Evolutionary conservation across 225 moss, liverwort and hornwort species (phyloP).

Genomic region (Polytrichum formosum): DNA sequence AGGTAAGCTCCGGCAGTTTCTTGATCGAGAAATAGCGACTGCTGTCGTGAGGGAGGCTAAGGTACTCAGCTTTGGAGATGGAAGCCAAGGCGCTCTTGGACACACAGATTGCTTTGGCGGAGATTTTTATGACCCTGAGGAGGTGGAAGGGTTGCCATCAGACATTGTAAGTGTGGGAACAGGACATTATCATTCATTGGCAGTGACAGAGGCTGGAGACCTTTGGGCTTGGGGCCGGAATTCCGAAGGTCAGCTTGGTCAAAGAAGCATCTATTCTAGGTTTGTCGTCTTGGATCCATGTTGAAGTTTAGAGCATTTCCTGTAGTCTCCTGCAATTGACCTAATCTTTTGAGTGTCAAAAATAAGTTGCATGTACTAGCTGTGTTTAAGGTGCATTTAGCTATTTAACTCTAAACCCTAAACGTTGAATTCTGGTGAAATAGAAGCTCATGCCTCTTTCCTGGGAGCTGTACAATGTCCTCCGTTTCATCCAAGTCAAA

Average conservation of each 20-base stretch:
- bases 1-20: conserved; percentile 5
- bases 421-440: too few relatives aligned
- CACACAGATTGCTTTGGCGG: conserved; percentile 53
- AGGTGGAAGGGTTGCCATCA: conserved; percentile 53
- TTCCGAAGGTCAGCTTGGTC: conserved; percentile 77
- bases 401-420: too few relatives aligned
- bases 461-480: too few relatives aligned
- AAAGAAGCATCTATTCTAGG: conserved; percentile 46
- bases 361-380: too few relatives aligned
- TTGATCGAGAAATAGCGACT: conserved; percentile 16
- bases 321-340: too few relatives aligned
- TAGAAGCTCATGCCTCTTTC: too few relatives aligned
- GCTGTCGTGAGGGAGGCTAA: conserved; percentile 24
- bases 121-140: conserved; percentile 51
- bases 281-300: conserved; percentile 9
- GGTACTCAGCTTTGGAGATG: conserved; percentile 85
- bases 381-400: too few relatives aligned
- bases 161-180: conserved; percentile 59
- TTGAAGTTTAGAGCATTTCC: too few relatives aligned
- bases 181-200: conserved; percentile 91
- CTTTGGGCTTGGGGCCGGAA: conserved; percentile 98
- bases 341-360: too few relatives aligned
- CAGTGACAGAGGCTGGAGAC: conserved; percentile 63
- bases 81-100: conserved; percentile 80
- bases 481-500: too few relatives aligned